These are phyloP conservation scores for Neurospora pannonica DNA, from an alignment of 495 filamentous ascomycete genomes.

Conservation along the genomic window DNA sequence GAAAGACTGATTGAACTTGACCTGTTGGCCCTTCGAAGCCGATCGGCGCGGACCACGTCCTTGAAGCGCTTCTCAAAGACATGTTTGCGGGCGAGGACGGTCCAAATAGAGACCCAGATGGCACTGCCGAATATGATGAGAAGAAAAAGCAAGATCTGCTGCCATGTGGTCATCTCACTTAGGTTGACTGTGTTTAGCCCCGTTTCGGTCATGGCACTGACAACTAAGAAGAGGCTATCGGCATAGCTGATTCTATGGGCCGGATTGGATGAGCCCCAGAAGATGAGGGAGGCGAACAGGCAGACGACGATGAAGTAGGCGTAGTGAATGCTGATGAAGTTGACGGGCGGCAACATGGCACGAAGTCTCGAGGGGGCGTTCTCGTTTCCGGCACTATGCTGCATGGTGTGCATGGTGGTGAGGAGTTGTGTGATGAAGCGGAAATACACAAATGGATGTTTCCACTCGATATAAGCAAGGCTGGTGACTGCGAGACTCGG, in stretches of 20 bases:
- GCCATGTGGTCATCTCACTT: slow-evolving; percentile 65
- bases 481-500: not conserved
- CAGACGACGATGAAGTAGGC: slow-evolving; percentile 63
- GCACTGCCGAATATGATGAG: slow-evolving; percentile 65
- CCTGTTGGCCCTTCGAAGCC: slow-evolving; percentile 15
- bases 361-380: not conserved
- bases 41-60: slow-evolving; percentile 44
- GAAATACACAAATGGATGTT: not conserved
- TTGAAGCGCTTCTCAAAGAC: slow-evolving; percentile 63
- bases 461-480: not conserved
- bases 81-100: slow-evolving; percentile 55
- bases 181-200: slow-evolving; percentile 59
- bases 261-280: slow-evolving; percentile 58
- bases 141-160: slow-evolving; percentile 66
- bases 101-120: slow-evolving; percentile 55
- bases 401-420: not conserved
- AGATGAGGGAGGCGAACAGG: slow-evolving; percentile 58
- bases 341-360: slow-evolving; percentile 43
- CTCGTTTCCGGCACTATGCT: not conserved
- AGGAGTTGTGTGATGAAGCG: not conserved
- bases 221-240: slow-evolving; percentile 66
- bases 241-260: slow-evolving; percentile 56
- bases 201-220: slow-evolving; percentile 74
- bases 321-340: slow-evolving; percentile 69
- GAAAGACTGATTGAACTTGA: slow-evolving; percentile 3